Conservation (phyloP, 768 basidiomycete species). For the Asterophora parasitica region DNA sequence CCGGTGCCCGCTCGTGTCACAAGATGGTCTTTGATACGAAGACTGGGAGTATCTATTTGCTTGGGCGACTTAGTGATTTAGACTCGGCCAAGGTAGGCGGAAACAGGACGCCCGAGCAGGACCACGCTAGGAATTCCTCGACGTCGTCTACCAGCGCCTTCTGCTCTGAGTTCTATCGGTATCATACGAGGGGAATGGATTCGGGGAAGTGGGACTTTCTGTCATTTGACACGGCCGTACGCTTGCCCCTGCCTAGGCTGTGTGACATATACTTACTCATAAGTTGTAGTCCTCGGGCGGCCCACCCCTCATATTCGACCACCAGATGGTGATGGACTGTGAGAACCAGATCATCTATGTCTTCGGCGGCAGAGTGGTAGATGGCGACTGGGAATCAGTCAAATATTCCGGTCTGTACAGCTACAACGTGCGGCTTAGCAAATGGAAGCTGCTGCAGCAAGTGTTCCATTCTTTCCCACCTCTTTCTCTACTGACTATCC, state of each 20-base stretch:
- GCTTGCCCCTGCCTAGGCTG: conserved; percentile 16
- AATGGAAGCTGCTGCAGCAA: conserved; percentile 68
- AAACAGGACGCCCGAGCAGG: conserved; percentile 4
- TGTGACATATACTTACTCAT: conserved; percentile 2
- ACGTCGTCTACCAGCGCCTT: conserved; percentile 24
- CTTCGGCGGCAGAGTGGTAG: conserved; percentile 70
- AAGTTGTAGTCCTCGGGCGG: conserved; percentile 52
- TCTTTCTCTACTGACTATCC: neutral
- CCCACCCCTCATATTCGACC: conserved; percentile 72
- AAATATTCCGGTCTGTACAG: conserved; percentile 73
- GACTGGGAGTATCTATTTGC: conserved; percentile 64
- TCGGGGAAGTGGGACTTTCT: conserved; percentile 71
- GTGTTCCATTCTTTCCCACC: conserved; percentile 18
- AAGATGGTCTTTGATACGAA: conserved; percentile 78
- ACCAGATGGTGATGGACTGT: conserved; percentile 76
- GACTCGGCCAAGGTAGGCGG: conserved; percentile 34
- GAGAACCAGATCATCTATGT: conserved; percentile 70
- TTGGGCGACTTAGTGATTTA: conserved; percentile 63
- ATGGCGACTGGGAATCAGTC: conserved; percentile 52
- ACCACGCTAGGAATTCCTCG: conserved; percentile 11
- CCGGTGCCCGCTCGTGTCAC: conserved; percentile 70
- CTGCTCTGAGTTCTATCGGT: conserved; percentile 73
- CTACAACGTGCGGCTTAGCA: conserved; percentile 59
- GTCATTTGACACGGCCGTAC: conserved; percentile 61
- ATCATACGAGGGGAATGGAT: conserved; percentile 58